Evolutionary conservation across 2,329 filamentous ascomycete species (phyloP).

Genomic region (Hypoxylon sp.): DNA sequence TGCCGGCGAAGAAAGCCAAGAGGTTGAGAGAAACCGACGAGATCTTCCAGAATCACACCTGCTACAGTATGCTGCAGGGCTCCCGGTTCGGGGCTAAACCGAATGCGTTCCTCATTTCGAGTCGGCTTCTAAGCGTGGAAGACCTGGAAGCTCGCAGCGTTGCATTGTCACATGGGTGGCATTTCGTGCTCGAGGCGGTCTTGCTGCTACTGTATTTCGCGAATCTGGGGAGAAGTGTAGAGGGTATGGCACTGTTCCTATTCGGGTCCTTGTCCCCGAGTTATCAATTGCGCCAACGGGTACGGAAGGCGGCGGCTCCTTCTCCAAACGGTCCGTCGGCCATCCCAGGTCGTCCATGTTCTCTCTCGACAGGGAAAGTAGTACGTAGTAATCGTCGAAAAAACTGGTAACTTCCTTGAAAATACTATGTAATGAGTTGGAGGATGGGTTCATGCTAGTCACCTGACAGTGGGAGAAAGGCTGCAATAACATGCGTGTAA

Average conservation of each 20-base stretch:
- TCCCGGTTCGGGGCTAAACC: conserved; percentile 41
- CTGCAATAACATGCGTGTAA: not conserved
- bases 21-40: conserved; percentile 44
- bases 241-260: conserved; percentile 46
- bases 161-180: conserved; percentile 41
- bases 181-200: conserved; percentile 25
- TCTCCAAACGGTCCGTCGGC: conserved; percentile 44
- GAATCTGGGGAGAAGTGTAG: conserved; percentile 51
- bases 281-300: conserved; percentile 47
- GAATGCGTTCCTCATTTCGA: conserved; percentile 38
- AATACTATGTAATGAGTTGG: conserved; percentile 24
- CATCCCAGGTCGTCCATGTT: conserved; percentile 23
- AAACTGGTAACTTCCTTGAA: conserved; percentile 18
- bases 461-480: conserved; percentile 3
- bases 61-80: conserved; percentile 34
- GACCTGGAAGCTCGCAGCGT: conserved; percentile 36
- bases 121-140: conserved; percentile 22
- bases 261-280: conserved; percentile 51
- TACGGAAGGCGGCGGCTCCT: conserved; percentile 47
- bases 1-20: conserved; percentile 44
- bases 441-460: conserved; percentile 6
- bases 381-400: conserved; percentile 25
- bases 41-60: conserved; percentile 50
- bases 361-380: conserved; percentile 27
- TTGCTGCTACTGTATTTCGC: conserved; percentile 44